Conservation (phyloP, 345 rosid species). For the Gossypium australe region DNA sequence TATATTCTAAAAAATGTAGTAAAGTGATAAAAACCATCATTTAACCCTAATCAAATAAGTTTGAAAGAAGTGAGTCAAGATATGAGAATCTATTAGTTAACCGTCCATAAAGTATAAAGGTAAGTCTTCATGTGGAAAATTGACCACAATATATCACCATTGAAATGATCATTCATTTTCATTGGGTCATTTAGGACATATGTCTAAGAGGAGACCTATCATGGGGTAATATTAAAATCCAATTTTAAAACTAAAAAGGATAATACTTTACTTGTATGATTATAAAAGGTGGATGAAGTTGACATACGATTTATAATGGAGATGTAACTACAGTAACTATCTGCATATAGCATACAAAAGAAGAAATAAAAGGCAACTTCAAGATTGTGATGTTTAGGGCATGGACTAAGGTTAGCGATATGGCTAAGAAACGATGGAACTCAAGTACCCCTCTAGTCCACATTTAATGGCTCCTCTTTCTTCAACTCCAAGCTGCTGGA, state of each 20-base stretch:
- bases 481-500: slow-evolving; percentile 20
- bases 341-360: background rate
- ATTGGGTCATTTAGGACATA: background rate
- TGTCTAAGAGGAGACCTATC: background rate
- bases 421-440: slow-evolving; percentile 12
- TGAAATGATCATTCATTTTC: background rate
- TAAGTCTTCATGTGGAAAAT: slow-evolving; percentile 17
- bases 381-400: slow-evolving; percentile 7
- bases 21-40: too few relatives aligned
- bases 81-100: slow-evolving; percentile 18
- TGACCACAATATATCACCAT: slow-evolving; percentile 11
- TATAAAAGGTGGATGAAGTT: background rate
- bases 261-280: background rate
- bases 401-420: background rate
- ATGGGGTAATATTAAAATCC: background rate
- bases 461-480: slow-evolving; percentile 36
- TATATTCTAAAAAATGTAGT: too few relatives aligned
- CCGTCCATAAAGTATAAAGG: slow-evolving; percentile 15
- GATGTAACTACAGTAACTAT: background rate
- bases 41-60: background rate
- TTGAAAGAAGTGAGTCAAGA: background rate
- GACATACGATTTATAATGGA: slow-evolving; percentile 16
- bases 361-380: background rate
- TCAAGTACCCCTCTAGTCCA: slow-evolving; percentile 20
- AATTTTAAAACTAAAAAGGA: background rate